These are phyloP conservation scores for Hamigera avellanea DNA, from an alignment of 495 filamentous ascomycete genomes.

Conservation along the genomic window DNA sequence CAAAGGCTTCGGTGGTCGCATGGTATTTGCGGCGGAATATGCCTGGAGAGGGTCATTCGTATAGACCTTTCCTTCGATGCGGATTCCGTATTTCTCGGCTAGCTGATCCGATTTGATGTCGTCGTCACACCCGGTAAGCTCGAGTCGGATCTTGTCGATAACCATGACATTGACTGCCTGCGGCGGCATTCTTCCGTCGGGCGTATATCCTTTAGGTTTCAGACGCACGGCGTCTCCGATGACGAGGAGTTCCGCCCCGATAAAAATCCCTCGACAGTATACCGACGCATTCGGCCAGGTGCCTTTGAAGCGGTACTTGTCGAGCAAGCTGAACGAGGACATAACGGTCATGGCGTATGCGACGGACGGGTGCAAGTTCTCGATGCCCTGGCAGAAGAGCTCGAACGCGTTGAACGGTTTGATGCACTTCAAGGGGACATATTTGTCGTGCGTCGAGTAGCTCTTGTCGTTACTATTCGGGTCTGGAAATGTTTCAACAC, in stretches of 20 bases:
- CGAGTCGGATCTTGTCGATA: conserved; percentile 35
- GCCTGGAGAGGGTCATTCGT: conserved; percentile 24
- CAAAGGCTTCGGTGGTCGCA: conserved; percentile 15
- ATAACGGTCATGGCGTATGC: conserved; percentile 41
- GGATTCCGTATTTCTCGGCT: conserved; percentile 27
- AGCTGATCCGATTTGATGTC: conserved; percentile 28
- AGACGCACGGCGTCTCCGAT: conserved; percentile 44
- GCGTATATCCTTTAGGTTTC: conserved; percentile 18
- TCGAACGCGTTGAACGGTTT: conserved; percentile 44
- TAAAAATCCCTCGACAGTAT: conserved; percentile 40
- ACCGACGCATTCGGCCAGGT: conserved; percentile 42
- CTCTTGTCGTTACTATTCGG: conserved; percentile 38
- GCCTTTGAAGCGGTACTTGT: conserved; percentile 39
- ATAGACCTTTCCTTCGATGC: conserved; percentile 38
- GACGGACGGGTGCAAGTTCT: conserved; percentile 41
- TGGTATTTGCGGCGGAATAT: conserved; percentile 9
- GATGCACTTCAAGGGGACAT: conserved; percentile 41
- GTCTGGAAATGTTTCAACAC: conserved; percentile 43
- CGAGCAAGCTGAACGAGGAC: conserved; percentile 39
- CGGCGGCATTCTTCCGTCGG: conserved; percentile 1
- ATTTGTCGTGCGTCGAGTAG: conserved; percentile 39
- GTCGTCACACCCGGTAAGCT: conserved; percentile 31
- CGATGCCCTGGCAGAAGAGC: conserved; percentile 26
- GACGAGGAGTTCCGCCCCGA: conserved; percentile 43
- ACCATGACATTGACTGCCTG: conserved; percentile 40